Evolutionary conservation across 371 early-diverging fungal genomes (phyloP), one percentile per base, ranked within the genome.

Genomic region (Mortierella polycephala): DNA sequence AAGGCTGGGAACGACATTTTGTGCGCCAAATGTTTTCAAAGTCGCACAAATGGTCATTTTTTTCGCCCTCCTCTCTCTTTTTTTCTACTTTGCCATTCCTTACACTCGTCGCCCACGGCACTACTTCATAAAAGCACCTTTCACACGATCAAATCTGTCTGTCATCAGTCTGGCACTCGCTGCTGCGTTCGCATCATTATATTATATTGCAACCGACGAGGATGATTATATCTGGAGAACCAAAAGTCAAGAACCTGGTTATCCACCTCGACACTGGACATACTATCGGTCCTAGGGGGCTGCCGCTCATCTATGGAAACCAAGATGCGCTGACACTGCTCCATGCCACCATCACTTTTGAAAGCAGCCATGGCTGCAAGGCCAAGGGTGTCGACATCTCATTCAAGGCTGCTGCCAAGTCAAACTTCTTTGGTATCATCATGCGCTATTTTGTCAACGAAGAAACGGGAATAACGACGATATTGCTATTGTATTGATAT

Each of bases 231-330:
- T 54, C 60, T 18, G 51, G 61, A 45, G 57, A 60, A 60, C 42
- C 72, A 16, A 71, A 71, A 47, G 40, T 65, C 57, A 60, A 45
- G 23, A 57, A 65, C 13, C 56, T 71, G 44, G 20, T 45, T 16
- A 71, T 71, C 30, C 62, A 71, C 14, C 42, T 71, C 44, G 50
- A 65, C 20, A 71, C 72, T 41, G 72, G 66, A 50, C 47, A 21
- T 21, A 62, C 66, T 10, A 60, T 61, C 7, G 72, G 66, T 4
- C 51, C 66, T 37, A 64, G 64, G 37, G 62, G 47, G 4, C 52
- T 65, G 37, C 72, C 72, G 14, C 53, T 71, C 46, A 12, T 71
- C 16, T 65, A 71, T 13, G 72, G 72, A 9, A 41, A 60, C 44
- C 61, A 23, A 9, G 72, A 71, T 56, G 37, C 57, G 11, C 62